phyloP scores from a whole-genome alignment of 1,139 yeast species.

The Yamadazyma dushanensis region DNA sequence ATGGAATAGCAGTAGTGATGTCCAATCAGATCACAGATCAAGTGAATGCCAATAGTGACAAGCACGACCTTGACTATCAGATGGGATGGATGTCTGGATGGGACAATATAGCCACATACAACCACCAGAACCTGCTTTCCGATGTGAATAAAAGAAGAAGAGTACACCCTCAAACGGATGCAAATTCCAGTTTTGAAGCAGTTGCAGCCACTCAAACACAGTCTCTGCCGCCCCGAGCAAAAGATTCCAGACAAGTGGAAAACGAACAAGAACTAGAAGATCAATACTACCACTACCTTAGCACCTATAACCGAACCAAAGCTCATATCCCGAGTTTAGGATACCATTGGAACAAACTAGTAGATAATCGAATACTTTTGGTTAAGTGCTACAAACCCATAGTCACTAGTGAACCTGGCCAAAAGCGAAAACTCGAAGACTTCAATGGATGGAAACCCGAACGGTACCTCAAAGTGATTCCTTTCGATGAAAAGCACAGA shows the following conservation, averaged over 20 bases:
- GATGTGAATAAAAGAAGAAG: neutral
- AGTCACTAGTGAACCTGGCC: neutral
- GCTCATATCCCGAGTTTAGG: conserved; percentile 41
- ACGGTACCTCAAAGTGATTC: conserved; percentile 28
- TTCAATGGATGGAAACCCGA: conserved; percentile 26
- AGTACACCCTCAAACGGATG: neutral
- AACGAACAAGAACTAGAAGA: conserved; percentile 2
- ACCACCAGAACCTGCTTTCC: conserved; percentile 12
- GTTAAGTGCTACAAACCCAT: conserved; percentile 35
- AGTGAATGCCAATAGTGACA: conserved; percentile 22
- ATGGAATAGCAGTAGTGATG: conserved; percentile 62
- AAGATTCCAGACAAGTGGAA: neutral
- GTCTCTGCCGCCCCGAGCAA: neutral
- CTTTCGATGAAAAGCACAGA: conserved; percentile 2
- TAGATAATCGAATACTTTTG: conserved; percentile 31
- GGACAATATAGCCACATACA: conserved; percentile 45
- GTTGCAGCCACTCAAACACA: neutral
- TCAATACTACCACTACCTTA: conserved; percentile 2
- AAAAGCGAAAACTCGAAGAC: conserved; percentile 3
- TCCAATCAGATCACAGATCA: conserved; percentile 82
- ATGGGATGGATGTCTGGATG: conserved; percentile 76
- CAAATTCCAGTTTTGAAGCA: neutral
- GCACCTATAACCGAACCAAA: conserved; percentile 17
- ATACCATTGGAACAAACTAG: conserved; percentile 39
- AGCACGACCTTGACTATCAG: conserved; percentile 65